phyloP scores from a whole-genome alignment of 2,329 filamentous ascomycete species.

The Aspergillus flavus region DNA sequence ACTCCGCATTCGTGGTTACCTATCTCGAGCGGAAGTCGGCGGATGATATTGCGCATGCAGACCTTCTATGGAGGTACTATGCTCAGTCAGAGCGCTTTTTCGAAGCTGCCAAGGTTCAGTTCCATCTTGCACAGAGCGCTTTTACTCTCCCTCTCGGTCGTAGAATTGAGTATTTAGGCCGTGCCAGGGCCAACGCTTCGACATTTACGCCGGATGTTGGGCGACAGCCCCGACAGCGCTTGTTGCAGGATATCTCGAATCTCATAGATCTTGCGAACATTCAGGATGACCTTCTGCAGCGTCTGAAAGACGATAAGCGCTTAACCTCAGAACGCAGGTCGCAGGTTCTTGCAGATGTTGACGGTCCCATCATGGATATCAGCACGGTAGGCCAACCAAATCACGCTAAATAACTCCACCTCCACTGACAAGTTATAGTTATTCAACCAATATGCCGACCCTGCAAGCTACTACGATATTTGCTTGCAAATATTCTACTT shows the following conservation, averaged over 20 bases:
- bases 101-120: slow-evolving; percentile 84
- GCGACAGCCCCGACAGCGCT: slow-evolving; percentile 78
- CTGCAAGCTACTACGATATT: slow-evolving; percentile 89
- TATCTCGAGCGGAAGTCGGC: slow-evolving; percentile 79
- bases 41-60: slow-evolving; percentile 75
- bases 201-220: slow-evolving; percentile 76
- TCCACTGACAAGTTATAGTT: slow-evolving; percentile 57
- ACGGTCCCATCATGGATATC: slow-evolving; percentile 76
- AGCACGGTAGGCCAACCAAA: slow-evolving; percentile 65
- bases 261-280: slow-evolving; percentile 92
- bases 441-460: slow-evolving; percentile 90
- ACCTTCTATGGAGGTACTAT: slow-evolving; percentile 91
- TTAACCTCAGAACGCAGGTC: slow-evolving; percentile 64
- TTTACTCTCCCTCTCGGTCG: slow-evolving; percentile 79
- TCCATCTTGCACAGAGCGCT: slow-evolving; percentile 78
- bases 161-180: slow-evolving; percentile 84
- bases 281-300: slow-evolving; percentile 85
- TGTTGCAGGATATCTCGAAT: slow-evolving; percentile 82
- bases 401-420: not conserved
- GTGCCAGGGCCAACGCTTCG: slow-evolving; percentile 89
- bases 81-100: slow-evolving; percentile 82
- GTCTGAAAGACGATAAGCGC: slow-evolving; percentile 72
- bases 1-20: slow-evolving; percentile 81
- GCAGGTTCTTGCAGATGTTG: slow-evolving; percentile 68
- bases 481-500: slow-evolving; percentile 90